phyloP scores from a whole-genome alignment of 192 early-diverging fungal genomes.

The Phycomyces blakesleeanus region DNA sequence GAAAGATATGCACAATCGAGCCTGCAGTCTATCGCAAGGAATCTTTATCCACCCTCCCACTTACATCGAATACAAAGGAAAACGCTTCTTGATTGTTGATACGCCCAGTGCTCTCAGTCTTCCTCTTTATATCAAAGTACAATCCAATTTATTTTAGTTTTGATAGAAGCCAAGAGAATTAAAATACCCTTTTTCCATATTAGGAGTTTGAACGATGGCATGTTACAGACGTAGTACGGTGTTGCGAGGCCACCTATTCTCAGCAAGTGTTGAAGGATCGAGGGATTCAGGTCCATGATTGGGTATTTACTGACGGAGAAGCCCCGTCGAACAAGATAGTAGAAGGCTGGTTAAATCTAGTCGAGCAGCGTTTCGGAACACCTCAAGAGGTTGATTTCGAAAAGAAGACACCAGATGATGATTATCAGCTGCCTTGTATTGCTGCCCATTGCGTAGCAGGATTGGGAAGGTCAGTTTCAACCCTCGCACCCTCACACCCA shows the following conservation, averaged over 20 bases:
- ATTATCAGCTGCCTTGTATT: conserved; percentile 28
- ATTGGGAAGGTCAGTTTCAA: conserved; percentile 58
- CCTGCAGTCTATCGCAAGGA: not conserved
- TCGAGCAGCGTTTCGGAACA: conserved; percentile 47
- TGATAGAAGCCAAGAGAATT: no score
- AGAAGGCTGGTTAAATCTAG: conserved; percentile 65
- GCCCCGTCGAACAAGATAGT: conserved; percentile 59
- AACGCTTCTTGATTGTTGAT: conserved; percentile 76
- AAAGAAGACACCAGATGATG: conserved; percentile 4
- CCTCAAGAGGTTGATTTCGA: conserved; percentile 5
- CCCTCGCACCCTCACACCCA: no score
- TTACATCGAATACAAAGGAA: conserved; percentile 61
- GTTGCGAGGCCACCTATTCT: conserved; percentile 79
- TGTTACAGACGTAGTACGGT: conserved; percentile 75
- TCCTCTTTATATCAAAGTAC: conserved; percentile 60
- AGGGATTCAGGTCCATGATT: conserved; percentile 70
- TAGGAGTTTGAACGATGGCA: conserved; percentile 64
- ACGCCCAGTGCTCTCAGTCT: conserved; percentile 69
- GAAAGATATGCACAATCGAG: not conserved
- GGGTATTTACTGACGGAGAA: conserved; percentile 67
- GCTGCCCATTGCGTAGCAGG: conserved; percentile 81
- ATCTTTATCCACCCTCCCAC: conserved; percentile 56
- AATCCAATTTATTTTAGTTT: no score
- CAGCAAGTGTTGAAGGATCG: conserved; percentile 42
- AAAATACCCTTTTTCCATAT: conserved; percentile 38